phyloP scores from a whole-genome alignment of 106 monocot species.

The Dioscorea dumetorum region DNA sequence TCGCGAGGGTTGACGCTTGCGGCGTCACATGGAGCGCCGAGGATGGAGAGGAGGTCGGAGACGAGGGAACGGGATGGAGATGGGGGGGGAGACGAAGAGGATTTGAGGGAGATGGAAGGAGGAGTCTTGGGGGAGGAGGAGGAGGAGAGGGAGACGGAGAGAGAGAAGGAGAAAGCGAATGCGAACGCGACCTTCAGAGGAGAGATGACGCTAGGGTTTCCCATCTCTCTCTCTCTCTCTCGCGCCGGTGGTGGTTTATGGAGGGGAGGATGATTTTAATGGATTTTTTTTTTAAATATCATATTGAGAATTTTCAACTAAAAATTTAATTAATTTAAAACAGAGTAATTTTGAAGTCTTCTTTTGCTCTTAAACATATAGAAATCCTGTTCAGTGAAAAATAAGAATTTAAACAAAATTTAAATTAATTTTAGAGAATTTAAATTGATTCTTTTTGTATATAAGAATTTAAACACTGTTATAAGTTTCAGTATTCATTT shows the following conservation, averaged over 20 bases:
- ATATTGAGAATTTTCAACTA: no score
- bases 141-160: constrained; percentile 10
- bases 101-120: neutral
- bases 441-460: no score
- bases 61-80: constrained; percentile 7
- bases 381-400: no score
- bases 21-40: constrained; percentile 34
- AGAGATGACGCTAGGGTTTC: neutral
- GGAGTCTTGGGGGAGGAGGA: constrained; percentile 4
- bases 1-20: constrained; percentile 27
- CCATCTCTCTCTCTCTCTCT: neutral
- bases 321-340: no score
- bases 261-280: neutral
- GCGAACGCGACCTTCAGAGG: constrained; percentile 9
- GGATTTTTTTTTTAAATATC: neutral
- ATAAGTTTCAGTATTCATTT: no score
- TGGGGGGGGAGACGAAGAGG: neutral
- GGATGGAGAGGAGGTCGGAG: constrained; percentile 31
- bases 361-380: no score
- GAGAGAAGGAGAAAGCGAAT: constrained; percentile 14
- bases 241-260: neutral
- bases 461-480: no score
- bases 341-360: no score
- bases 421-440: no score
- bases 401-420: no score